Evolutionary conservation across 768 basidiomycete species (phyloP), one percentile per base, ranked within the genome.

Genomic region (Mycena belliarum): DNA sequence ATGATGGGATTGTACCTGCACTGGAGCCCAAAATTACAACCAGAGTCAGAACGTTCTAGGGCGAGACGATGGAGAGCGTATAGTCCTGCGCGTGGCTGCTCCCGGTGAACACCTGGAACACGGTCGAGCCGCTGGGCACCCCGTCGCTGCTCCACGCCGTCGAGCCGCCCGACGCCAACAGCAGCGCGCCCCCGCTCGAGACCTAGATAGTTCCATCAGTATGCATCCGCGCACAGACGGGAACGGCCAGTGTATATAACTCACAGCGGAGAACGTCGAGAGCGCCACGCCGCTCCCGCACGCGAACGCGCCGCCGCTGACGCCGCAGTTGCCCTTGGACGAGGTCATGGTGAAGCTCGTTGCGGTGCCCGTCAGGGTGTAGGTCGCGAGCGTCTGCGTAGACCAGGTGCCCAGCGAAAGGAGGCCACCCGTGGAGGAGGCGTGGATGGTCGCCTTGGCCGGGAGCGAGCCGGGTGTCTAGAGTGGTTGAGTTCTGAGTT

Each of bases 331-430:
- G 21, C 79, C 79, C 66, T 81, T 79, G 24, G 74, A 76, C 11
- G 76, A 76, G 26, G 68, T 68, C 67, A 81, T 68, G 26, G 75
- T 77, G 70, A 81, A 78, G 52, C 71, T 68, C 32, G 60, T 65
- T 4, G 70, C 48, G 18, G 74, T 66, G 25, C 77, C 75, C 8
- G 72, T 69, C 23, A 75, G 54, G 14, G 73, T 74, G 59, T 71
- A 74, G n/a, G 77, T 79, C n/a, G 76, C 78, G 32, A 72, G 69
- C 18, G 77, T 78, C 69, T 79, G 78, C 6, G 73, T 75, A 32
- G 76, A 77, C 78, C 77, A 80, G 8, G 75, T 79, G 16, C 78
- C 79, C 2, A 51, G 63, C 0, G 75, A 68, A 43, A 81, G 72
- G 23, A 81, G 69, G 20, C 78, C 79, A 23, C 79, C 79, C 9